phyloP scores from a whole-genome alignment of 106 monocot species.

The Triglochin maritima region DNA sequence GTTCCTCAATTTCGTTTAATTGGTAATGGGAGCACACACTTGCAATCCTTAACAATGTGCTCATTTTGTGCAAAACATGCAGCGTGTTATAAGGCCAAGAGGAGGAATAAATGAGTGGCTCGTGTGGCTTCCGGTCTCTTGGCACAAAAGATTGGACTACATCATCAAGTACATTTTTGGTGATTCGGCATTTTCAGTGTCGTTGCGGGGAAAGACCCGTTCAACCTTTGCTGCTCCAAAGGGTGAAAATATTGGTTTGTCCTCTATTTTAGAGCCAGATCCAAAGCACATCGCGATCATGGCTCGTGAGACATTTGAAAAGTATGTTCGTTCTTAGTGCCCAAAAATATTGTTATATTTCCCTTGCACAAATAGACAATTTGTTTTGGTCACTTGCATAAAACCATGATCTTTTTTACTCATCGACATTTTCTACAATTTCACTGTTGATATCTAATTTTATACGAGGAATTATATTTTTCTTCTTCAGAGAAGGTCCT shows the following conservation, averaged over 20 bases:
- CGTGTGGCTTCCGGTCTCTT: constrained; percentile 73
- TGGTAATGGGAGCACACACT: neutral
- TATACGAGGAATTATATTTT: neutral
- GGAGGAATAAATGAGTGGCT: constrained; percentile 91
- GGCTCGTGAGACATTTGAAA: constrained; percentile 83
- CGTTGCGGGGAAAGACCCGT: constrained; percentile 25
- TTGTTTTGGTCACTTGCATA: neutral
- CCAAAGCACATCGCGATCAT: constrained; percentile 56
- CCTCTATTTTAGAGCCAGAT: constrained; percentile 85
- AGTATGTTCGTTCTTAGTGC: constrained; percentile 32
- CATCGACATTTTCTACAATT: neutral
- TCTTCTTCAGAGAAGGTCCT: constrained; percentile 85
- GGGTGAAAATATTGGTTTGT: constrained; percentile 50
- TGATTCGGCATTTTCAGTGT: constrained; percentile 28
- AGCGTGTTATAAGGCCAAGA: constrained; percentile 85
- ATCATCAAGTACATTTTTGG: constrained; percentile 50
- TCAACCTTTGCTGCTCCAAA: constrained; percentile 32
- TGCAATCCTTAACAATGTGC: neutral
- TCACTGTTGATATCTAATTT: neutral
- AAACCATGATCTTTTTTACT: neutral
- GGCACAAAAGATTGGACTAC: constrained; percentile 51
- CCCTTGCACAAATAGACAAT: no score
- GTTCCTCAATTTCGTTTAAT: neutral
- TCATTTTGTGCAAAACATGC: constrained; percentile 14
- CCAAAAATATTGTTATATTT: neutral